Base-by-base conservation (phyloP, 257 asterid species). In the Primulina huaijiensis region DNA sequence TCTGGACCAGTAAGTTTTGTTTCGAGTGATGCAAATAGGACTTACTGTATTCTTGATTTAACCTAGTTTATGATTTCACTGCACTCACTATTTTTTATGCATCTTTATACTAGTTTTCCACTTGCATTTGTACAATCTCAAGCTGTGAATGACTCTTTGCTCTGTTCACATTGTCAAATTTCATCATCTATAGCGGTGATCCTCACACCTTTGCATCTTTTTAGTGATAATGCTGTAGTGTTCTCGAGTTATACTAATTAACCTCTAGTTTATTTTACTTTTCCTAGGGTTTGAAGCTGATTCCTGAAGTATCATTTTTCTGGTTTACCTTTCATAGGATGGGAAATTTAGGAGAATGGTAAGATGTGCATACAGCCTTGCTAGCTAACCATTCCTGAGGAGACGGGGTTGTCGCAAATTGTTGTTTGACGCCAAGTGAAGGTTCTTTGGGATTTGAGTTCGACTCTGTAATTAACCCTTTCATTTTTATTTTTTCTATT, bases 371-470 rank as follows among this genome's bases (percentile, higher is more conserved):
- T 64, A 70, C 33, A 61, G 23, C 43, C 19, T 65, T 40, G 29
- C 72, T 71, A 73, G 73, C 73, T 60, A 65, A 76, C 69, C 76
- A 19, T 65, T 65, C 40, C 20, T 16, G 72, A 40, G 73, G 40
- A 35, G 50, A 72, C 79, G 46, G 72, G 71, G 7, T 64, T 59
- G 3, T 58, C 46, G 69, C 64, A 43, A 65, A 64, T 62, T 63
- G 10, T 27, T 46, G 3, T 50, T 17, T 16, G 21, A 50, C 16
- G 20, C 37, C 37, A 4, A 33, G 20, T 17, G 21, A 38, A 65
- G 60, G 53, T 40, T 69, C 31, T 55, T 64, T 31, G 27, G 76
- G 53, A 72, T 58, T 38, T 27, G 50, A 56, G 76, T 34, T 72
- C 14, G 53, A 59, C 43, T 35, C 21, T 33, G 4, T 46, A 23